These are phyloP conservation scores for Hyaloscypha finlandica DNA, from an alignment of 495 filamentous ascomycete genomes.

Conservation along the genomic window DNA sequence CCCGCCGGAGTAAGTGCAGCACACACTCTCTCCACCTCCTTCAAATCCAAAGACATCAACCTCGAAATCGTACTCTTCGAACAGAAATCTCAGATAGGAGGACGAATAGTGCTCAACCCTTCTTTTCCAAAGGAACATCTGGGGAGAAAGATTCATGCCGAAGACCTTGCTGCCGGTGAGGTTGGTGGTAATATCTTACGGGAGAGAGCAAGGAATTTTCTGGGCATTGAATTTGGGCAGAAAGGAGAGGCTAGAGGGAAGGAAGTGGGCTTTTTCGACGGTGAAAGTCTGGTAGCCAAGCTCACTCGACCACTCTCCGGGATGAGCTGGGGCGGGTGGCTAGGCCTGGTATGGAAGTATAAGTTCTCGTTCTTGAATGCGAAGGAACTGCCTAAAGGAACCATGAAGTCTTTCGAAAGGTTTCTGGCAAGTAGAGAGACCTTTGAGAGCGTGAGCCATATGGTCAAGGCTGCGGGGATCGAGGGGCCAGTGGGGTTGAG, in stretches of 20 bases:
- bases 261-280: constrained; percentile 9
- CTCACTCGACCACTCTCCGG: neutral
- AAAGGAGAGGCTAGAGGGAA: neutral
- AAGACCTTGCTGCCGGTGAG: neutral
- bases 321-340: constrained; percentile 2
- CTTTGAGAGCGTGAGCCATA: neutral
- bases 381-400: neutral
- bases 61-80: constrained; percentile 24
- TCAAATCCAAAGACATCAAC: neutral
- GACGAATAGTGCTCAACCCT: neutral
- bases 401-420: neutral
- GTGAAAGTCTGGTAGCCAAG: neutral
- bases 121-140: neutral
- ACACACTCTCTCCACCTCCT: neutral
- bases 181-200: neutral
- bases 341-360: constrained; percentile 13
- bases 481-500: neutral
- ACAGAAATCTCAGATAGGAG: constrained; percentile 6
- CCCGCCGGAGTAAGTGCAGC: constrained; percentile 23
- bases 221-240: neutral
- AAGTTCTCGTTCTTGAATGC: constrained; percentile 9
- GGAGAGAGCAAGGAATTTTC: neutral
- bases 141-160: neutral
- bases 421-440: neutral
- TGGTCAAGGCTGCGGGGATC: neutral